Evolutionary conservation across 768 basidiomycete species (phyloP).

Genomic region (Chalciporus chontae): DNA sequence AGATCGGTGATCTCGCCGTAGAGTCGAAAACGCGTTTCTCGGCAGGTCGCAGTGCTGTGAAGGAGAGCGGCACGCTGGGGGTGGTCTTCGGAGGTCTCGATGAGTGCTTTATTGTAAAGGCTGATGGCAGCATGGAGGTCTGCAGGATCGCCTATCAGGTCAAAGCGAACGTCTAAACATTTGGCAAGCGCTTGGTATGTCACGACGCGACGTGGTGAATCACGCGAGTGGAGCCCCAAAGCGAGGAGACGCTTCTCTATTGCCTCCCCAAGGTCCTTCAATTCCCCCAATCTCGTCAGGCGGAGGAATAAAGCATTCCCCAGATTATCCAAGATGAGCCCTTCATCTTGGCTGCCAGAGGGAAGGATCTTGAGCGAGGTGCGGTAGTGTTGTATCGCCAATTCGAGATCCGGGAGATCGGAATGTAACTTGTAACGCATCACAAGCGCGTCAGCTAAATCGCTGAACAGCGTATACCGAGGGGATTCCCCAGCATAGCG

Average conservation of each 20-base stretch:
- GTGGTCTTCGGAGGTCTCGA: constrained; percentile 13
- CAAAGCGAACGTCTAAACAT: constrained; percentile 26
- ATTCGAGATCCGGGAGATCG: constrained; percentile 25
- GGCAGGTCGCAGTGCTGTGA: constrained; percentile 12
- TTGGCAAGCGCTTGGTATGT: constrained; percentile 20
- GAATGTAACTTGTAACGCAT: constrained; percentile 24
- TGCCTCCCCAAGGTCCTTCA: constrained; percentile 24
- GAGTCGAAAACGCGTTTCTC: constrained; percentile 14
- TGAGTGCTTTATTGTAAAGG: constrained; percentile 26
- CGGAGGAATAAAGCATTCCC: constrained; percentile 26
- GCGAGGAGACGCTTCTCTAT: constrained; percentile 25
- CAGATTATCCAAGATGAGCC: constrained; percentile 15
- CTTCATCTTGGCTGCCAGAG: constrained; percentile 11
- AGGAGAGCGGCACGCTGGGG: constrained; percentile 15
- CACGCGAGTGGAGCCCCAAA: constrained; percentile 14
- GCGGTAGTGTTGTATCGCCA: constrained; percentile 24
- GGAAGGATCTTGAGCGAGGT: constrained; percentile 19
- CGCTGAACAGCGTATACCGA: constrained; percentile 16
- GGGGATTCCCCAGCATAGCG: constrained; percentile 11
- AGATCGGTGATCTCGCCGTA: constrained; percentile 20
- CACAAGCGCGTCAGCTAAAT: constrained; percentile 26
- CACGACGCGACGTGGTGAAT: constrained; percentile 11
- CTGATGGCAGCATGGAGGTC: constrained; percentile 26
- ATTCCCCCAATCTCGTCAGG: constrained; percentile 11
- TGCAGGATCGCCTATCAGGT: constrained; percentile 15